phyloP scores from a whole-genome alignment of 2,329 filamentous ascomycete species.

The Sarocladium strictum region DNA sequence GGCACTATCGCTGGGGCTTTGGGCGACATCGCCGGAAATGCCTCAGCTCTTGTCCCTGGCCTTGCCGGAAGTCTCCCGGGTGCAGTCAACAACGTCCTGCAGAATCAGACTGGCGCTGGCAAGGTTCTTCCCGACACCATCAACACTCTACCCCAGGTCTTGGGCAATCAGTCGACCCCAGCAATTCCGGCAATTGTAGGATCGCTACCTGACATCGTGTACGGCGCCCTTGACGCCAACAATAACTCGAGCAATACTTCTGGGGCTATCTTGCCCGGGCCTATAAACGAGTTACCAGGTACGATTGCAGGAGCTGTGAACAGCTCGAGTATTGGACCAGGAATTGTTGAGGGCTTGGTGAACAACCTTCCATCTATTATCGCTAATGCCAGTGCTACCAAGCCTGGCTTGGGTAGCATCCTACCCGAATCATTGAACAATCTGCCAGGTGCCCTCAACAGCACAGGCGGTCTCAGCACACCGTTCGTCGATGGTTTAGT shows the following conservation, averaged over 20 bases:
- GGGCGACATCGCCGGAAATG: neutral
- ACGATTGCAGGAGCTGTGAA: neutral
- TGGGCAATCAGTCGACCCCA: neutral
- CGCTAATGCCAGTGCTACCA: neutral
- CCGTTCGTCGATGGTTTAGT: neutral
- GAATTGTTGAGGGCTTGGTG: neutral
- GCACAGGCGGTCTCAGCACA: neutral
- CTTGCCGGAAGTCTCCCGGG: constrained; percentile 4
- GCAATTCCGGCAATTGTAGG: neutral
- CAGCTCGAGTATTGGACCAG: neutral
- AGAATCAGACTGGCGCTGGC: constrained; percentile 7
- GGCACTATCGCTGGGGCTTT: neutral
- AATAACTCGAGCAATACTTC: neutral
- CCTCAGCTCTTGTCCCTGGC: neutral
- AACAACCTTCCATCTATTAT: constrained; percentile 4
- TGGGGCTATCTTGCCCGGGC: neutral
- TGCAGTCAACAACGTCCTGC: neutral
- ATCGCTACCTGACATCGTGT: neutral
- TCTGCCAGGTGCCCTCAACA: neutral
- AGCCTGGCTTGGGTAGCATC: constrained; percentile 2
- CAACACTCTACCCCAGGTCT: neutral
- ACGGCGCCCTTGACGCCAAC: neutral
- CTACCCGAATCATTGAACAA: constrained; percentile 2
- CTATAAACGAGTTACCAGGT: neutral
- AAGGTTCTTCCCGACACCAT: neutral